Percentiles rank a stretch among this genome's conserved stretches.
Evolutionary conservation across 23 red algal species (phyloP).

Genomic region (Agarophyton chilense): DNA sequence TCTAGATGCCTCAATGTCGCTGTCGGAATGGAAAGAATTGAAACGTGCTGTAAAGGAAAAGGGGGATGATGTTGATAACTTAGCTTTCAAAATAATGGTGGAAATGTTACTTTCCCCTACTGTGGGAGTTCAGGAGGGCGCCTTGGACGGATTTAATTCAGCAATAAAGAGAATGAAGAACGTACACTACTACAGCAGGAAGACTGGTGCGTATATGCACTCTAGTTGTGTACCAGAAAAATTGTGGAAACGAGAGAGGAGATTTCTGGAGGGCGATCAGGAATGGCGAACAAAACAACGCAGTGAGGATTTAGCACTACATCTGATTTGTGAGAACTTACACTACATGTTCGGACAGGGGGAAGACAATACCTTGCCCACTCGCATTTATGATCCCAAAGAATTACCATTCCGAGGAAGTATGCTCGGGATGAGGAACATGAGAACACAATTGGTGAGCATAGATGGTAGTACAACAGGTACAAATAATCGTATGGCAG

Average conservation of each 20-base stretch:
- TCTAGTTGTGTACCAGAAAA: neutral
- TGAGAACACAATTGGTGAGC: neutral
- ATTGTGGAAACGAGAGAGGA: slow-evolving; percentile 7
- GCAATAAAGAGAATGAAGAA: slow-evolving; percentile 28
- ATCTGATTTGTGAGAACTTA: slow-evolving; percentile 46
- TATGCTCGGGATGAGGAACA: neutral
- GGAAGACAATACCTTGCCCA: neutral
- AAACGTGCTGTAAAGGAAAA: neutral
- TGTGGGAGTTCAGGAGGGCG: neutral
- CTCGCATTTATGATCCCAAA: neutral
- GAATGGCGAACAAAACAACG: slow-evolving; percentile 23
- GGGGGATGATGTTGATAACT: slow-evolving; percentile 52
- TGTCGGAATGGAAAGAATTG: slow-evolving; percentile 18
- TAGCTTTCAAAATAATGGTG: slow-evolving; percentile 59
- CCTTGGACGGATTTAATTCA: slow-evolving; percentile 12
- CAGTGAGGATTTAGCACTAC: neutral
- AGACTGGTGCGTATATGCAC: slow-evolving; percentile 1
- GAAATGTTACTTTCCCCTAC: slow-evolving; percentile 55
- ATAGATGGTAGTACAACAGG: neutral
- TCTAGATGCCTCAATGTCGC: neutral
- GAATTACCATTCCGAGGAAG: neutral
- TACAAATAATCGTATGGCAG: neutral
- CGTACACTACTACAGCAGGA: neutral
- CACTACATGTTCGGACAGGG: slow-evolving; percentile 21
- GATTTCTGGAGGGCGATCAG: slow-evolving; percentile 34